Evolutionary conservation across 2,329 filamentous ascomycete genomes (phyloP).

Genomic region (Endothia cerciana): DNA sequence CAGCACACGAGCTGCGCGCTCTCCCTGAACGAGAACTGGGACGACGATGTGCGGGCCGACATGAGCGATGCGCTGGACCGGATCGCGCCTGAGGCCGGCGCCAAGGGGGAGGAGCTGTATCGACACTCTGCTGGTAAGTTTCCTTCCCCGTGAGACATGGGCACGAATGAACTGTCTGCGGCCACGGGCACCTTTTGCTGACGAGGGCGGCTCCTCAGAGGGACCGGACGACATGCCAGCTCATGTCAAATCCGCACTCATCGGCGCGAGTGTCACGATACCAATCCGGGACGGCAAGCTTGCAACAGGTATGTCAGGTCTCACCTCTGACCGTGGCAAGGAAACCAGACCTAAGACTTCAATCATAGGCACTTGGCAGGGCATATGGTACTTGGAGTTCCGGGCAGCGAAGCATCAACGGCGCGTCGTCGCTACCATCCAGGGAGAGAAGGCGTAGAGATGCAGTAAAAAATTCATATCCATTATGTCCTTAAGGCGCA

Average conservation of each 20-base stretch:
- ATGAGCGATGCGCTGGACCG: constrained; percentile 94
- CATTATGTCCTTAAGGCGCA: neutral
- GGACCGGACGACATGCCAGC: constrained; percentile 94
- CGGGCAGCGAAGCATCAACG: constrained; percentile 74
- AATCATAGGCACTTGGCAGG: constrained; percentile 69
- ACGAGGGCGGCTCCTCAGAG: constrained; percentile 55
- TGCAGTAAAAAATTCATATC: neutral
- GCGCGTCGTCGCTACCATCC: constrained; percentile 88
- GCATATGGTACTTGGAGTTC: constrained; percentile 90
- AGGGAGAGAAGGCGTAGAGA: constrained; percentile 71
- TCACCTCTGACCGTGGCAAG: neutral
- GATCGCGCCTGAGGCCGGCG: constrained; percentile 79
- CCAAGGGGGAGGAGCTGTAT: constrained; percentile 75
- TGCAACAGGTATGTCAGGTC: constrained; percentile 45
- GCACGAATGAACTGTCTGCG: too few species aligned
- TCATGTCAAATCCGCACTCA: constrained; percentile 88
- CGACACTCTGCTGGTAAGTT: constrained; percentile 57
- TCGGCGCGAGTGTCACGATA: constrained; percentile 87
- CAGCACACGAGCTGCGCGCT: constrained; percentile 95
- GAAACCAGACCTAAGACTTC: constrained; percentile 49
- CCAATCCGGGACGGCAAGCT: constrained; percentile 87
- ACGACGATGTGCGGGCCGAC: constrained; percentile 81
- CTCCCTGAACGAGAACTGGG: constrained; percentile 90
- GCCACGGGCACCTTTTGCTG: too few species aligned
- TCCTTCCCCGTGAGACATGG: neutral